Base-by-base conservation (phyloP, 2,329 filamentous ascomycete genomes). In the Bertia moriformis region DNA sequence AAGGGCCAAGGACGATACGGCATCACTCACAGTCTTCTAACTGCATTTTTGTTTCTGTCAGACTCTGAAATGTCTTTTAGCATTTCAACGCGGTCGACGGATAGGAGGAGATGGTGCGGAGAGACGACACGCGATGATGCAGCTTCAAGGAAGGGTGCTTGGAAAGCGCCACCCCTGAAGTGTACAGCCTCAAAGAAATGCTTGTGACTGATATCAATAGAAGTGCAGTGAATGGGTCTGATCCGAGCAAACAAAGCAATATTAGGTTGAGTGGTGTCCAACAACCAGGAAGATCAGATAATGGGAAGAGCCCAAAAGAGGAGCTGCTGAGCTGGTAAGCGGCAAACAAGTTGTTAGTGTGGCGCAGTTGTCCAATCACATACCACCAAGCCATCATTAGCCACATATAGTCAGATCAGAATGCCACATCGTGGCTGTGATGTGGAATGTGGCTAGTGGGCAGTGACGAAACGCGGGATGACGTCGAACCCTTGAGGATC, bases 11-110 rank as follows among this genome's bases (percentile, higher is more conserved):
- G n/a, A n/a, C n/a, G n/a, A n/a, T n/a, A n/a, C n/a, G n/a, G n/a
- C n/a, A n/a, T n/a, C 38, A 58, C 62, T 55, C 52, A 71, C 74
- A 78, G 54, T 79, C 73, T 68, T 71, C 69, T 61, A 79, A 63
- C 57, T 65, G 66, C 69, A 75, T 73, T 55, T 69, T 73, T 60
- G 61, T 59, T 58, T 66, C 62, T 60, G 60, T 61, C 69, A 73
- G 73, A 52, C 50, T 67, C 63, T 53, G 57, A 59, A 48, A 61
- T 59, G 56, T 65, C 60, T 55, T 59, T 60, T 57, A 60, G 64
- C 71, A 75, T 75, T 59, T 68, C 69, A 46, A 40, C 38, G 18
- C 33, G 37, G 39, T 14, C 27, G 36, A 7, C n/a, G 4, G 24
- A 39, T n/a, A 39, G 36, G 4, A 10, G 24, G 24, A n/a, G n/a